Percentiles rank a stretch among this genome's conserved stretches.
Evolutionary conservation across 441 rosid genomes (phyloP).

Genomic region (Pelargonium myrrhifolium): DNA sequence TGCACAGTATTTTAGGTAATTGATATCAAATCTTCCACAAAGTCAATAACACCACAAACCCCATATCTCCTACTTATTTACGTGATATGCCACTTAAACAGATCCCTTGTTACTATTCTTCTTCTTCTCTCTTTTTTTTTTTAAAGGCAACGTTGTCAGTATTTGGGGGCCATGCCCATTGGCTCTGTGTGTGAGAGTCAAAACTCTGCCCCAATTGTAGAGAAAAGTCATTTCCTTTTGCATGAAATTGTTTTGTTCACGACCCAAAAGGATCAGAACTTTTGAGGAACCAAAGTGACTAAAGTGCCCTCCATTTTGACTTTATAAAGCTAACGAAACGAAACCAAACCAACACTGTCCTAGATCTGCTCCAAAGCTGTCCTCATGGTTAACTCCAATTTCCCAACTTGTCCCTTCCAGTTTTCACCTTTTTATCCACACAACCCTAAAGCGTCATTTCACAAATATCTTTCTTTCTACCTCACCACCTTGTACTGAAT

Average conservation of each 20-base stretch:
- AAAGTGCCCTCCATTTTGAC: background rate
- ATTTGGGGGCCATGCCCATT: background rate
- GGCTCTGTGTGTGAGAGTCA: background rate
- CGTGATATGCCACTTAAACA: background rate
- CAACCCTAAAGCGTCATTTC: background rate
- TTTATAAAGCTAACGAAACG: background rate
- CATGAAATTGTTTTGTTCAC: background rate
- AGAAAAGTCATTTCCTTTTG: background rate
- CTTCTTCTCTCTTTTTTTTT: no score
- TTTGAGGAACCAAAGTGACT: no score
- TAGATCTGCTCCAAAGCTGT: background rate
- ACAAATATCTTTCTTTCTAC: background rate
- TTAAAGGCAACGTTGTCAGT: background rate
- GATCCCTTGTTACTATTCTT: no score
- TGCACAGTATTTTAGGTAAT: constrained; percentile 13
- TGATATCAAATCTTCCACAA: no score
- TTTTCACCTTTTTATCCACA: no score
- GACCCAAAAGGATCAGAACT: background rate
- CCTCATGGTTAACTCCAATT: background rate
- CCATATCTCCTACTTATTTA: background rate
- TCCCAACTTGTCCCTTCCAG: no score
- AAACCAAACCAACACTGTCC: background rate
- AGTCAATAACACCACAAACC: no score
- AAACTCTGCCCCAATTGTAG: background rate
- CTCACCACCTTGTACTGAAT: no score